Conservation (phyloP, 2,329 filamentous ascomycete species). For the Diplodia seriata region DNA sequence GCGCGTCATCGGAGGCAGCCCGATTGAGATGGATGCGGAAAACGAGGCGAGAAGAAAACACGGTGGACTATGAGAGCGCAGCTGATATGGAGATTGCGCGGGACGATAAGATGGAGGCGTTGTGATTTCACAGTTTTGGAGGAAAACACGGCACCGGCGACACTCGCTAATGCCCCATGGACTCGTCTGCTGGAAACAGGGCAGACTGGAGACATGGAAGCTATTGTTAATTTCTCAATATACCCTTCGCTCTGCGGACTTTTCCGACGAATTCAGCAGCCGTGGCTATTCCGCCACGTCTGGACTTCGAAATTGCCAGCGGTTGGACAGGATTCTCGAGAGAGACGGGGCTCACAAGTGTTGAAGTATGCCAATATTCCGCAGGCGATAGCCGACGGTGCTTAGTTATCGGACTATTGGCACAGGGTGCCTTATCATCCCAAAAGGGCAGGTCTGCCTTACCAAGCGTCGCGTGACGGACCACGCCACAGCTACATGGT, state of each 20-base stretch:
- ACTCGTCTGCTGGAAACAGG: neutral
- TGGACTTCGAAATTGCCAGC: neutral
- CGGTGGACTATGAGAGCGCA: neutral
- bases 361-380: neutral
- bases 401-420: constrained; percentile 8
- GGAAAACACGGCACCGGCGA: constrained; percentile 12
- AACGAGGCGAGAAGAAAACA: neutral
- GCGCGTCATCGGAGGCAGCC: neutral
- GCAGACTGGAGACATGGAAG: neutral
- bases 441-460: constrained; percentile 20
- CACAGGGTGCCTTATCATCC: constrained; percentile 19
- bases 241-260: neutral
- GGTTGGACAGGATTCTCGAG: neutral
- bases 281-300: neutral
- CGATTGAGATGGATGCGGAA: constrained; percentile 12
- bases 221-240: neutral
- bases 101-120: neutral
- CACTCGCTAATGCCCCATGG: constrained; percentile 15
- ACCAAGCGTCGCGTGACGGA: constrained; percentile 20
- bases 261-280: neutral
- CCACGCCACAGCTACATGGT: constrained; percentile 7
- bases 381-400: constrained; percentile 1
- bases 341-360: neutral
- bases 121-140: no score
- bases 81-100: neutral